Base-by-base conservation (phyloP, 345 rosid species). In the Eucalyptus pauciflora region DNA sequence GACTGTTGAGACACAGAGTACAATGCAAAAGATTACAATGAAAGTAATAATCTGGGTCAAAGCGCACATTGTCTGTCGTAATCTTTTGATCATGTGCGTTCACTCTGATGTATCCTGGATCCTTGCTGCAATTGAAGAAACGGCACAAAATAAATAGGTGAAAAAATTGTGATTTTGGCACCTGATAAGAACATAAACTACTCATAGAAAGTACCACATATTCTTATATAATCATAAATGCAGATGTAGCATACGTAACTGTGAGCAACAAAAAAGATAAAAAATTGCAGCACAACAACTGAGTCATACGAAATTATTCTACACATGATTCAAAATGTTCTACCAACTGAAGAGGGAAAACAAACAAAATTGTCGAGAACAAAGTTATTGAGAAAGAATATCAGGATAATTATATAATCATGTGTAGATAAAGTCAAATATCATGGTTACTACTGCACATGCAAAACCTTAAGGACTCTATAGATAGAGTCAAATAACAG, bases 101-200 rank as follows among this genome's bases (percentile, higher is more conserved):
- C 96, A 92, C 94, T 93, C 93, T 94, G 92, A 98, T 95, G 92
- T 91, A 98, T 90, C 99, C 99, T 25, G 99, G 99, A 94, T 98
- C 97, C 94, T 96, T 98, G 89, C 99, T 98, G 98, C 92, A 92
- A 85, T 91, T 15, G 15, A 80, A 89, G 81, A 13, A 89, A 89
- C 52, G 76, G 24, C 54, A 52, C 24, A 85, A 60, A 10, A 43
- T 51, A 9, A 64, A 69, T 85, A 64, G 37, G 60, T 16, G 64
- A 89, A 87, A 46, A 15, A 50, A 37, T 9, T 54, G 48, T 37
- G 62, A 86, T 54, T 51, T 2, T 51, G 64, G 41, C 43, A 86
- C 43, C 45, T 50, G 87, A 33, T 29, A 29, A 86, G 87, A 5
- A 86, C 85, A 41, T 41, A 76, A n/a, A 76, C 16, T 41, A 76